These are phyloP conservation scores for Xylaria flabelliformis DNA, from an alignment of 495 filamentous ascomycete genomes.

Conservation along the genomic window DNA sequence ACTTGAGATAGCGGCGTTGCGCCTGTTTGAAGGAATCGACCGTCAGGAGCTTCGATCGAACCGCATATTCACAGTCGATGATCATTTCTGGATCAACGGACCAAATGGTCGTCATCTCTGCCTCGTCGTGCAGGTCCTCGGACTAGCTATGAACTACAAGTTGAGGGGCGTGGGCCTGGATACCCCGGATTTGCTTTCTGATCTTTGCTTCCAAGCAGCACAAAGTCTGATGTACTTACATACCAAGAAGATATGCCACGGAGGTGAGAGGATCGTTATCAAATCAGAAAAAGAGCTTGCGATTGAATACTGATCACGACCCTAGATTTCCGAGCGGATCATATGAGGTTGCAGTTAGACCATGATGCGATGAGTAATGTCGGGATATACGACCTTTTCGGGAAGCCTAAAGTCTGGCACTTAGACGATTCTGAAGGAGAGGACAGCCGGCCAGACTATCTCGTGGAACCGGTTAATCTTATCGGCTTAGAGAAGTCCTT, in stretches of 20 bases:
- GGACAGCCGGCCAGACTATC: neutral
- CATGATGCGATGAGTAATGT: neutral
- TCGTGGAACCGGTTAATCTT: neutral
- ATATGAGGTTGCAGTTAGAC: conserved; percentile 12
- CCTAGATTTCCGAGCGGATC: conserved; percentile 12
- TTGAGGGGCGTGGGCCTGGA: conserved; percentile 1
- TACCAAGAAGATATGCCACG: conserved; percentile 11
- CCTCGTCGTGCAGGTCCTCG: conserved; percentile 31
- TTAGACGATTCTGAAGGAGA: neutral
- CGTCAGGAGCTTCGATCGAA: neutral
- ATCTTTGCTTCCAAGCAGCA: conserved; percentile 16
- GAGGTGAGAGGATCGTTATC: neutral
- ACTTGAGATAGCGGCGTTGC: conserved; percentile 24
- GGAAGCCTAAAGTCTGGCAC: conserved; percentile 1
- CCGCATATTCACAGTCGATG: conserved; percentile 25
- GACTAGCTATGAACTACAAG: neutral
- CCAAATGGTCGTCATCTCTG: conserved; percentile 45
- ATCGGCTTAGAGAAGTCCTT: conserved; percentile 5
- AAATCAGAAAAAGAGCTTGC: neutral
- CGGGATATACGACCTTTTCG: conserved; percentile 5
- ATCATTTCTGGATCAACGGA: conserved; percentile 44
- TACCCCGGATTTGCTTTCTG: conserved; percentile 7
- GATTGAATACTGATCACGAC: neutral
- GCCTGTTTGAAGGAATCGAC: conserved; percentile 14
- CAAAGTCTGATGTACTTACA: conserved; percentile 13